These are phyloP conservation scores for Chlorencoelia australis DNA, from an alignment of 2,329 filamentous ascomycete species.

Conservation along the genomic window DNA sequence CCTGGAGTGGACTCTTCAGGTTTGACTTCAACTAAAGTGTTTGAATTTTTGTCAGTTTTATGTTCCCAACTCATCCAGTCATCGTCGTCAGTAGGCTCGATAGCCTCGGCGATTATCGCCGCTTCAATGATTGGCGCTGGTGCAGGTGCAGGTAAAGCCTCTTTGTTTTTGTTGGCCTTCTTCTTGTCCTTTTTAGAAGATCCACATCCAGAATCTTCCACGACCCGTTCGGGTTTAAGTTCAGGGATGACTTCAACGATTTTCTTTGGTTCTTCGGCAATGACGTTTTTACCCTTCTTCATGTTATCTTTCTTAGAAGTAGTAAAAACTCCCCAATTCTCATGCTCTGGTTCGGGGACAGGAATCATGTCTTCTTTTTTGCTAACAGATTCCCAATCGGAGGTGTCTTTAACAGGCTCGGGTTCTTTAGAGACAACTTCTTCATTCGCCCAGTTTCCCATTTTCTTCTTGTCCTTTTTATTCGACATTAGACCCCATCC, in stretches of 20 bases:
- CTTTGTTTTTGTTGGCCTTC: slow-evolving; percentile 28
- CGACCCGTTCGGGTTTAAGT: slow-evolving; percentile 18
- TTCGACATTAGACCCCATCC: slow-evolving; percentile 13
- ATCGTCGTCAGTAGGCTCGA: slow-evolving; percentile 20
- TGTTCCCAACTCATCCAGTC: slow-evolving; percentile 23
- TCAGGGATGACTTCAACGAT: slow-evolving; percentile 4
- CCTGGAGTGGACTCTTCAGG: slow-evolving; percentile 28
- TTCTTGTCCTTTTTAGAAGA: slow-evolving; percentile 33
- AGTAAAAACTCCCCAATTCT: slow-evolving; percentile 20
- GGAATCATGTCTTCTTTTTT: slow-evolving; percentile 18
- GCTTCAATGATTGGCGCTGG: slow-evolving; percentile 12
- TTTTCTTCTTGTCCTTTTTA: slow-evolving; percentile 35
- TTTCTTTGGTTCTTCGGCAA: slow-evolving; percentile 7
- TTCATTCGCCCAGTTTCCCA: slow-evolving; percentile 27
- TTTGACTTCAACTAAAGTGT: slow-evolving; percentile 24
- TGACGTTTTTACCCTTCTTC: slow-evolving; percentile 33
- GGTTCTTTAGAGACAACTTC: slow-evolving; percentile 23
- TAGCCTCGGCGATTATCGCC: slow-evolving; percentile 15
- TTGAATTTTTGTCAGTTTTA: slow-evolving; percentile 22
- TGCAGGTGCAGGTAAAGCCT: slow-evolving; percentile 11
- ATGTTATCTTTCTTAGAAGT: slow-evolving; percentile 27
- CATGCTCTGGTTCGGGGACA: slow-evolving; percentile 25
- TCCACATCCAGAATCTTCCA: slow-evolving; percentile 11
- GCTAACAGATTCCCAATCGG: background rate
- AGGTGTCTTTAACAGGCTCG: slow-evolving; percentile 23